Evolutionary conservation across 179 eudicot genomes (phyloP), one percentile per base, ranked within the genome.

Genomic region (Patellifolia procumbens): DNA sequence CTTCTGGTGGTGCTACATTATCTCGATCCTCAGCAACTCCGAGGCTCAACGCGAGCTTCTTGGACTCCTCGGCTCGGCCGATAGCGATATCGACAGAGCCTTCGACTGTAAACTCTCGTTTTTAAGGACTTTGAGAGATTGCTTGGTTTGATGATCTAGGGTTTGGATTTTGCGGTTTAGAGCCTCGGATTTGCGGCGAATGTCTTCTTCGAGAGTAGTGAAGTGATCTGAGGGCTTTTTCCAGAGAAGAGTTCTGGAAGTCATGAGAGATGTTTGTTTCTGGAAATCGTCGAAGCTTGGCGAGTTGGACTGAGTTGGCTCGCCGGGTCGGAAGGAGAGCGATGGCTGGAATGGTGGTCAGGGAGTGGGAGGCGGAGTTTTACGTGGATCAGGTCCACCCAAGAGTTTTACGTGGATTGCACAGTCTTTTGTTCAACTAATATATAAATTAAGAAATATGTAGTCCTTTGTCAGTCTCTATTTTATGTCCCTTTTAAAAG

Each of bases 151-250:
- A 24, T 78, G 20, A 58, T 93, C 91, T 5, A 95, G 84, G 48
- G 88, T 70, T 16, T 79, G 80, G 80, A 89, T 65, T 78, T 95
- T 90, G 58, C 79, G 83, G 74, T 82, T 87, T 58, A 95, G 81
- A 0, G 93, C 89, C 17, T 86, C 89, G 8, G 97, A 90, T 68
- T 93, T 91, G 26, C 71, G 76, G 42, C 80, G 80, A 32, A 95
- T 87, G 69, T 84, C 86, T 28, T 90, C 88, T 60, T 95, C 98
- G 42, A 95, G 89, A 10, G 81, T 77, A 19, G 88, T 79, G 88
- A 91, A 95, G 84, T 95, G 99, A 73, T 93, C 98, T 60, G 98
- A 89, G 58, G 91, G 96, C 76, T 96, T 98, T 74, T 96, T 96
- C 99, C 99, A 96, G 2, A 96, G 89, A 0, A 93, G 92, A 8